Conservation (phyloP, 768 basidiomycete genomes). For the Russula foetens region DNA sequence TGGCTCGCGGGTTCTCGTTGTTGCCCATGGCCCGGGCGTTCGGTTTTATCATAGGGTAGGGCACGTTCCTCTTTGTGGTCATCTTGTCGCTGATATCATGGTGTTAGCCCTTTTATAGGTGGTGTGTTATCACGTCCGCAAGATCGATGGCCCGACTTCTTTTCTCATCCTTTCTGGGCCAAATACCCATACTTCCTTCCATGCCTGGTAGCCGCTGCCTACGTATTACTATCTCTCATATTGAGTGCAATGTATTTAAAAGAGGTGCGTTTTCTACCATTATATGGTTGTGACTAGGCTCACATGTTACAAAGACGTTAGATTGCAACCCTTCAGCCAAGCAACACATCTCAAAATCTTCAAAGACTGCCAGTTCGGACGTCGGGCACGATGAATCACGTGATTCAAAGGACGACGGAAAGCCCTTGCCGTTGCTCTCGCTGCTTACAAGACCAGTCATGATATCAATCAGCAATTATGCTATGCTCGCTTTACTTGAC, state of each 20-base stretch:
- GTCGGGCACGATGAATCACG: not conserved
- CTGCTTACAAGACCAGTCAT: constrained; percentile 31
- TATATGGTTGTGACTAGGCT: not conserved
- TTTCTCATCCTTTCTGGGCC: constrained; percentile 21
- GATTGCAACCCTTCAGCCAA: not conserved
- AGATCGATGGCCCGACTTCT: constrained; percentile 19
- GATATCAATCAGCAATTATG: constrained; percentile 38
- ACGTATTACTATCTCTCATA: not conserved
- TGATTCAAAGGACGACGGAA: not conserved
- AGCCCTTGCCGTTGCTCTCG: constrained; percentile 28
- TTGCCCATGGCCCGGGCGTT: constrained; percentile 26
- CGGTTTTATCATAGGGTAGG: constrained; percentile 10
- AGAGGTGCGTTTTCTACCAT: not conserved
- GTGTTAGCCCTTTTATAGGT: constrained; percentile 20
- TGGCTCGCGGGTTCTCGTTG: constrained; percentile 33
- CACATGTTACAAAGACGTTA: not conserved
- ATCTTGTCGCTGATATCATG: not conserved
- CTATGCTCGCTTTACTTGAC: constrained; percentile 35
- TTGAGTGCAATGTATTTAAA: not conserved
- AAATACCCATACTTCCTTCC: constrained; percentile 24
- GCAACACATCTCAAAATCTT: not conserved
- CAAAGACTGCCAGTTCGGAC: not conserved
- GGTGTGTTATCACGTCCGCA: constrained; percentile 22
- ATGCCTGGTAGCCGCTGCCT: constrained; percentile 3
- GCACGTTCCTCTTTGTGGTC: not conserved